A percentile compares a stretch with the other conserved stretches of the same genome.
Evolutionary conservation across 2,329 filamentous ascomycete genomes (phyloP).

Genomic region (Clarireedia paspali): DNA sequence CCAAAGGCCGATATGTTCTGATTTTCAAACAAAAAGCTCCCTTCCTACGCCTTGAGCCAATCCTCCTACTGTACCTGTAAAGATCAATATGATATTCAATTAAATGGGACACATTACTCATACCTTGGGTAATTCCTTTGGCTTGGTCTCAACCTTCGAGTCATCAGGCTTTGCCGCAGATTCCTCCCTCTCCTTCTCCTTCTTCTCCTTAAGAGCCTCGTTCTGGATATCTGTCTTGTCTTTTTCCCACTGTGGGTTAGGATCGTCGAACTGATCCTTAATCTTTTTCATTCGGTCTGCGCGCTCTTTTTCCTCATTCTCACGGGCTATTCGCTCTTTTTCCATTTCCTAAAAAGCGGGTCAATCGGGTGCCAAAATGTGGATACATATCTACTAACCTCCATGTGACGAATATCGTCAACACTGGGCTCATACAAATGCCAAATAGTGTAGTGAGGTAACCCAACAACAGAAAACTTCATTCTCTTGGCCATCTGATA

Average conservation of each 20-base stretch:
- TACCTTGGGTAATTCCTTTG: conserved; percentile 14
- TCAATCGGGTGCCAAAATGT: neutral
- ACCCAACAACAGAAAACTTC: conserved; percentile 88
- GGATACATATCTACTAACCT: conserved; percentile 39
- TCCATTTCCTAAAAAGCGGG: conserved; percentile 70
- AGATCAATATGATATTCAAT: neutral
- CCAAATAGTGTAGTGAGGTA: conserved; percentile 98
- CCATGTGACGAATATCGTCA: conserved; percentile 96
- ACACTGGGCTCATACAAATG: conserved; percentile 99
- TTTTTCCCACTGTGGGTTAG: conserved; percentile 77
- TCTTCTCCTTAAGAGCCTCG: conserved; percentile 50
- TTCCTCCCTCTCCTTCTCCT: conserved; percentile 21
- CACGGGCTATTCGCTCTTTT: conserved; percentile 68
- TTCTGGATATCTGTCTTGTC: conserved; percentile 76
- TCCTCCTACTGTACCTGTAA: conserved; percentile 6
- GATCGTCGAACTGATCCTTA: conserved; percentile 71
- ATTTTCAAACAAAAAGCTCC: conserved; percentile 6
- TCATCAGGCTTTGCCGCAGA: conserved; percentile 8
- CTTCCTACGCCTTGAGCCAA: neutral
- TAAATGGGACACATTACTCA: conserved; percentile 1
- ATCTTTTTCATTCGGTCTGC: conserved; percentile 68
- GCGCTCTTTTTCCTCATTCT: conserved; percentile 71
- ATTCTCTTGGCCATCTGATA: conserved; percentile 90
- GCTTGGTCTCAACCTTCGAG: neutral
- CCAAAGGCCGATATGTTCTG: conserved; percentile 1